These are phyloP conservation scores for Gyromitra esculenta DNA, from an alignment of 2,329 filamentous ascomycete species.

Conservation along the genomic window DNA sequence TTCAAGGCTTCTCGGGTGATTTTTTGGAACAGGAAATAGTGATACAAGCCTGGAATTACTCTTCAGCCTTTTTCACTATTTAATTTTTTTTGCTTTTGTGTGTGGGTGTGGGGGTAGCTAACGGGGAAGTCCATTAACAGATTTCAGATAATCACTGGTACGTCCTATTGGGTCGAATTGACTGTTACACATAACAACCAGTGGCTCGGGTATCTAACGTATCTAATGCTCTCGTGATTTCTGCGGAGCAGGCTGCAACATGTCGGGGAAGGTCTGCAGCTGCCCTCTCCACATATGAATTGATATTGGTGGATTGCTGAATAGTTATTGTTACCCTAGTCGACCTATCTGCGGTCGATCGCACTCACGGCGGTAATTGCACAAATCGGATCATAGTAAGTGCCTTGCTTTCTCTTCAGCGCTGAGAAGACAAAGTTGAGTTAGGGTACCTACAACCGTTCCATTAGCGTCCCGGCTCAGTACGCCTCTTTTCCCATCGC, in stretches of 20 bases:
- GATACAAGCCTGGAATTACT: slow-evolving; percentile 1
- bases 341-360: slow-evolving; percentile 85
- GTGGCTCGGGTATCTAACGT: slow-evolving; percentile 47
- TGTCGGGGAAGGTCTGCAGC: slow-evolving; percentile 82
- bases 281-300: slow-evolving; percentile 24
- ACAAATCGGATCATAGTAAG: slow-evolving; percentile 68
- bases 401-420: slow-evolving; percentile 19
- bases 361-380: slow-evolving; percentile 91
- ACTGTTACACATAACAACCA: slow-evolving; percentile 44
- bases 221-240: slow-evolving; percentile 35
- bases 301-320: slow-evolving; percentile 49
- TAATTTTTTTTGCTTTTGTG: slow-evolving; percentile 18
- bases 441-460: slow-evolving; percentile 36
- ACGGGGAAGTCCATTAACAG: slow-evolving; percentile 45
- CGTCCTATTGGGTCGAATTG: slow-evolving; percentile 20
- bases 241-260: slow-evolving; percentile 76
- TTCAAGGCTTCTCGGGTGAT: slow-evolving; percentile 23
- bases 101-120: slow-evolving; percentile 33
- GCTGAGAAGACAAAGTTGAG: slow-evolving; percentile 13
- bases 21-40: slow-evolving; percentile 20
- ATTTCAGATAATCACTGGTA: slow-evolving; percentile 84
- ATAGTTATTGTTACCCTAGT: slow-evolving; percentile 51
- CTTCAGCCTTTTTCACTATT: slow-evolving; percentile 28
- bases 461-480: slow-evolving; percentile 79
- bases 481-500: slow-evolving; percentile 84